Percentiles rank a stretch among this genome's conserved stretches.
Conservation (phyloP, 1,284 basidiomycete species). For the Cutaneotrichosporon arboriforme region DNA sequence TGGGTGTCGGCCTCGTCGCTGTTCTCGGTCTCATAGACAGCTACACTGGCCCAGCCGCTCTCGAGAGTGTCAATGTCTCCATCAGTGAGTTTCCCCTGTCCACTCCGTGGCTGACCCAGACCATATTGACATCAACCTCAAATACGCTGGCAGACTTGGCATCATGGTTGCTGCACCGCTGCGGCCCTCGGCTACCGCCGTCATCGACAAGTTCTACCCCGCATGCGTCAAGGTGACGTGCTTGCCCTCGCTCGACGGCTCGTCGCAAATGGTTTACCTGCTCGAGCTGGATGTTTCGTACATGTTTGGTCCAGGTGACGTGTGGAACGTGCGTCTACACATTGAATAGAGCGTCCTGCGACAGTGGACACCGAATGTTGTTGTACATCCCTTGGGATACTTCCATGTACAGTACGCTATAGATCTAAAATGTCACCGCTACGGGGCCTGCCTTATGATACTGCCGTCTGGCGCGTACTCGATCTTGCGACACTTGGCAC, state of each 20-base stretch:
- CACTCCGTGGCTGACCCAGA: neutral
- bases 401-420: no score
- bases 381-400: neutral
- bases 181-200: neutral
- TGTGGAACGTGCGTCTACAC: neutral
- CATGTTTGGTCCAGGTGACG: neutral
- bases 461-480: slow-evolving; percentile 23
- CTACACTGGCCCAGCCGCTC: slow-evolving; percentile 22
- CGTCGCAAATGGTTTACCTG: neutral
- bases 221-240: neutral
- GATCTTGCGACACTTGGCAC: slow-evolving; percentile 31
- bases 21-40: slow-evolving; percentile 30
- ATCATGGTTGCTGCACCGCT: neutral
- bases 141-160: slow-evolving; percentile 2
- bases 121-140: neutral
- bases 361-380: no score
- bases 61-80: neutral
- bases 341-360: no score
- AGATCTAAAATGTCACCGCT: no score
- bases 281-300: neutral
- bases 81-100: neutral
- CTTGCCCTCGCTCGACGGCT: neutral
- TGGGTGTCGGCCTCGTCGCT: slow-evolving; percentile 6
- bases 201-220: neutral
- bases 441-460: slow-evolving; percentile 13